These are phyloP conservation scores for Purshia tridentata DNA, from an alignment of 306 rosid species.

Conservation along the genomic window DNA sequence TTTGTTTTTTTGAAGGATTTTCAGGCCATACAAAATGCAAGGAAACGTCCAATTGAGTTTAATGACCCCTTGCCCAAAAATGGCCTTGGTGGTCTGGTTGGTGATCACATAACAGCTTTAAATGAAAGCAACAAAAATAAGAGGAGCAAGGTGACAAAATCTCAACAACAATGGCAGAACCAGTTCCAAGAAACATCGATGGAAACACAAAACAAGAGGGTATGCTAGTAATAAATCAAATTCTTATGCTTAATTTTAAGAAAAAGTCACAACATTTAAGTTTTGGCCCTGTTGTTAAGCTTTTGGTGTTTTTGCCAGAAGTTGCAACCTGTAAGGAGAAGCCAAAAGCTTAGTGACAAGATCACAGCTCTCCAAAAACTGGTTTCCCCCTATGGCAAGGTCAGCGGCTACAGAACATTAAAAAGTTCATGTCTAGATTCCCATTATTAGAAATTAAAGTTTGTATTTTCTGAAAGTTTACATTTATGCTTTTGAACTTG, in stretches of 20 bases:
- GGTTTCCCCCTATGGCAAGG: conserved; percentile 91
- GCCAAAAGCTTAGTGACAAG: conserved; percentile 71
- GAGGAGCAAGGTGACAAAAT: conserved; percentile 28
- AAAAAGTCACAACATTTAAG: neutral
- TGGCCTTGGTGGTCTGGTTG: conserved; percentile 1
- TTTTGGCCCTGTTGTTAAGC: neutral
- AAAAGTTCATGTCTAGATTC: neutral
- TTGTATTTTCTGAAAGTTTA: neutral
- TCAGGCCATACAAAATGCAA: conserved; percentile 32
- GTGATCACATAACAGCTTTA: conserved; percentile 16
- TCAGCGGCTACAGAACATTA: conserved; percentile 6
- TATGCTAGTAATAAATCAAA: neutral
- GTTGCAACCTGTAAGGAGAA: conserved; percentile 45
- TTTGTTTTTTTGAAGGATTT: conserved; percentile 14
- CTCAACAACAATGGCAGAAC: conserved; percentile 38
- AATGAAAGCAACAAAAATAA: conserved; percentile 26
- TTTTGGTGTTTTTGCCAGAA: conserved; percentile 11
- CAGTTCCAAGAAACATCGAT: conserved; percentile 15
- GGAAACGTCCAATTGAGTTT: conserved; percentile 47
- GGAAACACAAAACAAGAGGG: conserved; percentile 30
- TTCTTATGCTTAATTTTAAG: neutral
- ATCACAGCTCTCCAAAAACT: conserved; percentile 67
- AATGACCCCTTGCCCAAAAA: conserved; percentile 11
- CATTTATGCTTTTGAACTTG: neutral
- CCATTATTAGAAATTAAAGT: neutral